A percentile compares a stretch with the other conserved stretches of the same genome.
Conservation (phyloP, 345 rosid genomes). For the Populus alba region DNA sequence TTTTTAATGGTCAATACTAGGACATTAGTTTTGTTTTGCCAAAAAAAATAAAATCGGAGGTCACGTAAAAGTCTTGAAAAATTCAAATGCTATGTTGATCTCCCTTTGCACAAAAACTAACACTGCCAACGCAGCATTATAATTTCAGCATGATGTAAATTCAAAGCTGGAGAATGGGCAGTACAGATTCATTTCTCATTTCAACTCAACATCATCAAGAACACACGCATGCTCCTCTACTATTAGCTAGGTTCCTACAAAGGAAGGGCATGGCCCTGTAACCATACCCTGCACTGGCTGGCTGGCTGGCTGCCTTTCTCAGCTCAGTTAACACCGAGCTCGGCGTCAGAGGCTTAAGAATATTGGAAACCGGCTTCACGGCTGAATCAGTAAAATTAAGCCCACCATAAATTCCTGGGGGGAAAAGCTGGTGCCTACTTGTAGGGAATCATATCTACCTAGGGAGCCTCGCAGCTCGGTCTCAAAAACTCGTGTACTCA, state of each 20-base stretch:
- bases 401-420: conserved; percentile 32
- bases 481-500: conserved; percentile 24
- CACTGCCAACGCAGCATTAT: not conserved
- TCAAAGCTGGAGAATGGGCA: not conserved
- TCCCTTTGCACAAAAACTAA: not conserved
- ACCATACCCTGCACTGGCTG: not conserved
- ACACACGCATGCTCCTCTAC: not conserved
- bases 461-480: conserved; percentile 23
- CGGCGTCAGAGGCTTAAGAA: not conserved
- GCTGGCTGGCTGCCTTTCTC: not conserved
- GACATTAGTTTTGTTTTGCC: not conserved
- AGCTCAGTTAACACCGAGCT: not conserved
- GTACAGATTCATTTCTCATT: not conserved
- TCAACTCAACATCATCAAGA: not conserved
- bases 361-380: not conserved
- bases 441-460: conserved; percentile 49
- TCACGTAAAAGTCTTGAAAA: not conserved
- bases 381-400: not conserved
- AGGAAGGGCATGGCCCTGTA: not conserved
- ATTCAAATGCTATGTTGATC: not conserved
- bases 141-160: not conserved
- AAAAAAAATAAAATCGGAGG: not conserved
- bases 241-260: not conserved
- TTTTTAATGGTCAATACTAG: not conserved
- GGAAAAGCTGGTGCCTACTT: conserved; percentile 22